Evolutionary conservation across 1,284 basidiomycete genomes (phyloP), one percentile per base, ranked within the genome.

Genomic region (Sphaerobolus stellatus): DNA sequence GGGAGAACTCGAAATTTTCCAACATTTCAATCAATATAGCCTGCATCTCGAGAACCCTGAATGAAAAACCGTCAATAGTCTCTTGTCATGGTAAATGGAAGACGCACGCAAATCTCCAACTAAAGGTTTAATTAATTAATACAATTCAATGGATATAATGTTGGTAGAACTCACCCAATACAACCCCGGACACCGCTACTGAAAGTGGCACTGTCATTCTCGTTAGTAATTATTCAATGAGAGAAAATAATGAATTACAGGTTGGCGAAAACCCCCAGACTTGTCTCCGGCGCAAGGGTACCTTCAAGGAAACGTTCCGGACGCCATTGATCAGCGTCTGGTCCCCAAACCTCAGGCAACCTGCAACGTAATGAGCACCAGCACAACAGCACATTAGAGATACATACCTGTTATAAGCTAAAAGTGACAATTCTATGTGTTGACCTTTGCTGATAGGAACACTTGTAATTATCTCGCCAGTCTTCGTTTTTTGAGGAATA

Each of bases 71-170:
- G 16, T 20, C 31, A 36, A 5, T 51, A 5, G 34, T 27, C 45
- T 22, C n/a, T 43, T 30, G 8, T 9, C 36, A 11, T n/a, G 16
- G 5, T 43, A 36, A 24, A 38, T 16, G n/a, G 24, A n/a, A 7
- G 5, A 22, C 64, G 34, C 55, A 73, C 71, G 77, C 76, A 60
- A 83, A 80, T 56, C 78, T 72, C 79, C 81, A 82, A 22, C 76
- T 77, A 20, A 24, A 13, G 16, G 28, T 3, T 3, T 16, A 18
- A 43, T 22, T 25, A n/a, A 29, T 24, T 14, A 31, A 27, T 22
- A n/a, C 24, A 33, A 30, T 49, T 6, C 27, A 4, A 20, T 11
- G 8, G 14, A 4, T 22, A 11, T 20, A 8, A 22, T 5, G 13
- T n/a, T 30, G 24, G 13, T 14, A 50, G 33, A 6, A 36, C 61